Evolutionary conservation across 1,284 basidiomycete species (phyloP).

Genomic region (Irpex sp.): DNA sequence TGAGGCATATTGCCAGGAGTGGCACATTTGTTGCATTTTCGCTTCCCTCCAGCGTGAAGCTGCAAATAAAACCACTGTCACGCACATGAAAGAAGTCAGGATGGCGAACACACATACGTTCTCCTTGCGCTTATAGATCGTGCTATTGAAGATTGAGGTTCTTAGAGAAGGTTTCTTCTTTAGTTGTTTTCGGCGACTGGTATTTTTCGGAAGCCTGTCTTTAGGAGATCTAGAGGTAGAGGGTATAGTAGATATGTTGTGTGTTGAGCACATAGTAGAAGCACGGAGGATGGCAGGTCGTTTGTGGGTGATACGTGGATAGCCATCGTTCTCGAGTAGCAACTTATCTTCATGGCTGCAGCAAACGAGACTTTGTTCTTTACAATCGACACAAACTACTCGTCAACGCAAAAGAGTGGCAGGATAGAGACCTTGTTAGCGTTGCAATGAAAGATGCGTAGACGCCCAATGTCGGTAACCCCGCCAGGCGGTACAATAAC

Average conservation of each 20-base stretch:
- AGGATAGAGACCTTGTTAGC: not conserved
- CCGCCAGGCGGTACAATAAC: not conserved
- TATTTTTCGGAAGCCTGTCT: too few species aligned
- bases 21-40: too few species aligned
- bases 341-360: not conserved
- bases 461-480: not conserved
- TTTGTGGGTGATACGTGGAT: not conserved
- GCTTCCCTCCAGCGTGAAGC: too few species aligned
- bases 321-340: not conserved
- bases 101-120: not conserved
- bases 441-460: not conserved
- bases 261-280: not conserved
- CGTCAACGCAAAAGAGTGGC: not conserved
- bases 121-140: not conserved
- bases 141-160: not conserved
- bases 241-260: not conserved
- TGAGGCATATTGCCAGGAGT: too few species aligned
- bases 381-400: not conserved
- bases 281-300: not conserved
- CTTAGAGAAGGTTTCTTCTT: not conserved
- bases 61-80: not conserved
- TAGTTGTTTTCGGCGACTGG: not conserved
- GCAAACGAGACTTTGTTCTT: not conserved
- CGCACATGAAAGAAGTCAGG: not conserved
- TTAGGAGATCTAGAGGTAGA: too few species aligned